These are phyloP conservation scores for Alnus rubra DNA, from an alignment of 306 rosid genomes.

Conservation along the genomic window DNA sequence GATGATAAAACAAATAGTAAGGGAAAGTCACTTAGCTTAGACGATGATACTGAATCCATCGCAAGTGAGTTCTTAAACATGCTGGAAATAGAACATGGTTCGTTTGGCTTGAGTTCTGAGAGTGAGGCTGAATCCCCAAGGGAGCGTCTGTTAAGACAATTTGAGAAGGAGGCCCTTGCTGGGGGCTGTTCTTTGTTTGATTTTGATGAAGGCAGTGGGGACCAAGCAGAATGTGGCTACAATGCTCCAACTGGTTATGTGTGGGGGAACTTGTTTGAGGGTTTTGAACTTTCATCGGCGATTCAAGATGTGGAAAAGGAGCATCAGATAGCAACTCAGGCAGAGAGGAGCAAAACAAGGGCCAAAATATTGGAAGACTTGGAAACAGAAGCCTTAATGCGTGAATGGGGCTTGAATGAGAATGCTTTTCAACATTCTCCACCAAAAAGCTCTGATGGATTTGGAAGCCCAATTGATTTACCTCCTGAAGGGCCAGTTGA, in stretches of 20 bases:
- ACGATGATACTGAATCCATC: constrained; percentile 64
- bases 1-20: constrained; percentile 20
- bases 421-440: constrained; percentile 81
- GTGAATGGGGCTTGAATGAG: constrained; percentile 84
- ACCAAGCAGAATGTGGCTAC: constrained; percentile 34
- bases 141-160: constrained; percentile 78
- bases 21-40: constrained; percentile 54
- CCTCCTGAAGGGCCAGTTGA: constrained; percentile 49
- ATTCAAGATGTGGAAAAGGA: constrained; percentile 50
- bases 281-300: constrained; percentile 37
- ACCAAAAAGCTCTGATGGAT: constrained; percentile 47
- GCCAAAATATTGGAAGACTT: constrained; percentile 72
- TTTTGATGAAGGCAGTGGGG: constrained; percentile 38
- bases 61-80: constrained; percentile 72
- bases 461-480: constrained; percentile 66
- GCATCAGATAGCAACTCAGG: constrained; percentile 43
- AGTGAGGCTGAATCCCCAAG: constrained; percentile 87
- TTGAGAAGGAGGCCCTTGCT: constrained; percentile 71
- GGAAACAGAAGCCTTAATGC: constrained; percentile 89
- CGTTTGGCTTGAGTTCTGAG: constrained; percentile 57
- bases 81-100: constrained; percentile 65
- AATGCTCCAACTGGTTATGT: constrained; percentile 35
- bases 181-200: constrained; percentile 71
- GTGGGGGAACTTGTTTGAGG: constrained; percentile 39
- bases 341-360: constrained; percentile 49